phyloP scores from a whole-genome alignment of 108 stramenopile genomes.

The Nannochloropsis salina region DNA sequence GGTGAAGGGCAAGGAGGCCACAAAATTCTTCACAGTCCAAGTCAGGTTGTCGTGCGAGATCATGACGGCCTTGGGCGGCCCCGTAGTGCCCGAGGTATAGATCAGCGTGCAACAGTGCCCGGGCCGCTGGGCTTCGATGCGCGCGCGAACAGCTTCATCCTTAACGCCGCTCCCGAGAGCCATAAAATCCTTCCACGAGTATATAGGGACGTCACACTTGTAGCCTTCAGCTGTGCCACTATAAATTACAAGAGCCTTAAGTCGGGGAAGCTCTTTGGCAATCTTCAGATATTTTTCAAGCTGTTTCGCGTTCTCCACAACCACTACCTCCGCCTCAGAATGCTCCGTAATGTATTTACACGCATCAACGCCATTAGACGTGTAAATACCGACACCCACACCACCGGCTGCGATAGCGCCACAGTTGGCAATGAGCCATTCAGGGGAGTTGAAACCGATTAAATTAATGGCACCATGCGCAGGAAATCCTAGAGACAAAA shows the following conservation, averaged over 20 bases:
- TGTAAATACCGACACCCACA: slow-evolving; percentile 63
- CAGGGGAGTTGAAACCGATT: slow-evolving; percentile 65
- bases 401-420: slow-evolving; percentile 66
- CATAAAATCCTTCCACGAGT: slow-evolving; percentile 50
- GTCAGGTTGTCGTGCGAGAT: slow-evolving; percentile 87
- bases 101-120: slow-evolving; percentile 80
- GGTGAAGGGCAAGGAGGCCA: neutral
- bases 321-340: slow-evolving; percentile 61
- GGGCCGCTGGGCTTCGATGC: slow-evolving; percentile 52
- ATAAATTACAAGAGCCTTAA: slow-evolving; percentile 66
- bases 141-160: slow-evolving; percentile 35
- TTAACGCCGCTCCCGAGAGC: slow-evolving; percentile 27
- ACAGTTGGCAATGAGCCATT: slow-evolving; percentile 60
- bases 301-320: slow-evolving; percentile 58
- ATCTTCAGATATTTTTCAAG: slow-evolving; percentile 61
- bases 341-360: slow-evolving; percentile 66
- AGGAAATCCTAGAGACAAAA: slow-evolving; percentile 60
- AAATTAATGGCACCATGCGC: slow-evolving; percentile 62
- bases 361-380: slow-evolving; percentile 62
- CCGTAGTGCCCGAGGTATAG: slow-evolving; percentile 95
- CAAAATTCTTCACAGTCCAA: slow-evolving; percentile 48
- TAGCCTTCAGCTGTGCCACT: slow-evolving; percentile 41
- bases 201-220: slow-evolving; percentile 36
- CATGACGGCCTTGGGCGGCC: slow-evolving; percentile 95
- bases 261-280: slow-evolving; percentile 42